Conservation (phyloP, 2,329 filamentous ascomycete species). For the Teratosphaeria zuluensis region DNA sequence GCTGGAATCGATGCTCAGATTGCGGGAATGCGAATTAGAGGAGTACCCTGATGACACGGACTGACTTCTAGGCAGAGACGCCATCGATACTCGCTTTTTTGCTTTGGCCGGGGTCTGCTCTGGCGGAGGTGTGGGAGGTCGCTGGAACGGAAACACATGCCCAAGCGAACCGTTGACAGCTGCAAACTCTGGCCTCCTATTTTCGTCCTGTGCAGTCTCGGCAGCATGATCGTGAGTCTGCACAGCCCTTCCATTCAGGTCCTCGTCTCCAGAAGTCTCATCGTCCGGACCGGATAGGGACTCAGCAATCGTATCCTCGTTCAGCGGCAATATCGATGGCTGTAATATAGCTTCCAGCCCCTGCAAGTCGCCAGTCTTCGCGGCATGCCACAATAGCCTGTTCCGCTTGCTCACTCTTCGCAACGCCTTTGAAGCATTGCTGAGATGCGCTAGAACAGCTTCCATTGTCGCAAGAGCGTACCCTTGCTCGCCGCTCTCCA, state of each 20-base stretch:
- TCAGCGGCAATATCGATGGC: constrained; percentile 31
- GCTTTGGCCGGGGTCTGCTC: constrained; percentile 42
- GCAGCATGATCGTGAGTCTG: not conserved
- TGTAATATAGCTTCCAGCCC: constrained; percentile 74
- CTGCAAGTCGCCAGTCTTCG: constrained; percentile 63
- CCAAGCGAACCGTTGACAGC: constrained; percentile 44
- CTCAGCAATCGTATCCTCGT: constrained; percentile 9
- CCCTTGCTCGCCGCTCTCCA: constrained; percentile 90
- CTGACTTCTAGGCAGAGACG: constrained; percentile 61
- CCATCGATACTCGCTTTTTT: constrained; percentile 77
- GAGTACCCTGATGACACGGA: constrained; percentile 81
- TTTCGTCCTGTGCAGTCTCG: not conserved
- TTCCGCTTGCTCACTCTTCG: constrained; percentile 80
- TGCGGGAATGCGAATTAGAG: constrained; percentile 57
- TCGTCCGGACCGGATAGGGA: constrained; percentile 11
- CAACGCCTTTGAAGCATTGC: constrained; percentile 69
- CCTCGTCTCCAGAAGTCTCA: constrained; percentile 12
- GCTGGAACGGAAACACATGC: constrained; percentile 89
- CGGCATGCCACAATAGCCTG: constrained; percentile 76
- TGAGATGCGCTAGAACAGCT: constrained; percentile 81
- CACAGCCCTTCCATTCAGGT: not conserved
- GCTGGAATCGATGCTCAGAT: constrained; percentile 69
- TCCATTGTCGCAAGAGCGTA: constrained; percentile 95
- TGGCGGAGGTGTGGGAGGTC: constrained; percentile 41
- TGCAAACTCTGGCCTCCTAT: constrained; percentile 17